Evolutionary conservation across 2,329 filamentous ascomycete genomes (phyloP), one percentile per base, ranked within the genome.

Genomic region (Fusarium napiforme): DNA sequence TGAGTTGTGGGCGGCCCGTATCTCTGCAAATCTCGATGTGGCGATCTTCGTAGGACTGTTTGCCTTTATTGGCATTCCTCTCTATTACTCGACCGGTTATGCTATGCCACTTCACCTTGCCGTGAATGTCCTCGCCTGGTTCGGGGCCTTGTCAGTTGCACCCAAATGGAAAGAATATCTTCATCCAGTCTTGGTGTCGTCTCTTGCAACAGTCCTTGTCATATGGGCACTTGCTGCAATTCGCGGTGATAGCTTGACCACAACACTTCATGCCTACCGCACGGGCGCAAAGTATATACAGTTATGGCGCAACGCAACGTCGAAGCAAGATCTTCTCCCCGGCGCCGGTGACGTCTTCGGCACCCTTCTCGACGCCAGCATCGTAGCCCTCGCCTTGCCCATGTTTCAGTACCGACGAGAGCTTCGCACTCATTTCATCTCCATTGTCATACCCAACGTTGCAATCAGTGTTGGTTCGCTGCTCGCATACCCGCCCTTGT

Each of bases 361-460:
- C 69, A 87, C 85, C 46, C 78, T 87, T 10, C 84, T 91, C 5
- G 89, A 91, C 74, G 88, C 87, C 11, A 85, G 84, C 69, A 91
- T 91, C 71, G 87, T 91, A 0, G 84, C 87, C 4, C 84, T 91
- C 6, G 88, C 89, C 5, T 79, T 91, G 23, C 88, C 89, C 1
- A 91, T 91, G 87, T 90, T 87, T 77, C 85, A 87, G 63, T 90
- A 90, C 79, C 85, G 88, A 7, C 83, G 85, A 43, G 88, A 91
- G 80, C 83, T 91, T 19, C 82, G 82, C 28, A 78, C 82, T 21
- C 87, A 90, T 78, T 88, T 89, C 74, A 74, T 85, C 45, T 84
- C 86, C 45, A 90, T 91, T 63, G 80, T 88, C 9, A 78, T 87
- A 5, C 89, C 89, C 5, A 89, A 86, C 71, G 77, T 89, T 9